These are phyloP conservation scores for Beta corolliflora DNA, from an alignment of 179 eudicot species.

Conservation along the genomic window DNA sequence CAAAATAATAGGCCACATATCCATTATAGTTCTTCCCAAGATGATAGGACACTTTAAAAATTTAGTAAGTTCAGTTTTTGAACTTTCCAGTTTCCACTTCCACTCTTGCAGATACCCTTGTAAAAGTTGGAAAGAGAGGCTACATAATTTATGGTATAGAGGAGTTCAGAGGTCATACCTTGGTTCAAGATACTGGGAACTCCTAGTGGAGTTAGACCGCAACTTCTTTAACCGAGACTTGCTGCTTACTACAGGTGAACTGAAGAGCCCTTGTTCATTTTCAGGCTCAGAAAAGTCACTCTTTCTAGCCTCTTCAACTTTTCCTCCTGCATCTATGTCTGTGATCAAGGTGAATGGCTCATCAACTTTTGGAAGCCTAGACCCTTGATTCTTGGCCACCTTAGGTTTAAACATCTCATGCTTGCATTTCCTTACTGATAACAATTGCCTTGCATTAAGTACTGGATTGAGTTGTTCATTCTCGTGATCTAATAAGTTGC, in stretches of 20 bases:
- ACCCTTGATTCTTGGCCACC: conserved; percentile 51
- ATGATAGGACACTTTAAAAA: too few relatives aligned
- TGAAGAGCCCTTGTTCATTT: conserved; percentile 48
- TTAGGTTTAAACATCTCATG: conserved; percentile 56
- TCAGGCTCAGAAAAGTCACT: conserved; percentile 66
- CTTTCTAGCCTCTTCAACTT: conserved; percentile 54
- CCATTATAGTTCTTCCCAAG: too few relatives aligned
- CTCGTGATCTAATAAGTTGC: conserved; percentile 31
- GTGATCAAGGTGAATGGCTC: conserved; percentile 36
- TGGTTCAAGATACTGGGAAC: conserved; percentile 68
- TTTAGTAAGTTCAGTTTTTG: too few relatives aligned
- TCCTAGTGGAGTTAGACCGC: conserved; percentile 46
- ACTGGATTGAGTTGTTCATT: conserved; percentile 62
- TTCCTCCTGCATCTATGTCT: conserved; percentile 38
- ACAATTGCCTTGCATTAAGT: conserved; percentile 56
- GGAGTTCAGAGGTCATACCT: conserved; percentile 49
- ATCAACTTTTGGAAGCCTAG: conserved; percentile 47
- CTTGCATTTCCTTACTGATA: conserved; percentile 56
- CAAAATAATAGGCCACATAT: too few relatives aligned
- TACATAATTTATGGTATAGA: too few relatives aligned
- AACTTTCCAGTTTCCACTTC: too few relatives aligned
- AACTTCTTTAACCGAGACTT: conserved; percentile 43
- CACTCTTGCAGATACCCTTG: too few relatives aligned
- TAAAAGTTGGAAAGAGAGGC: too few relatives aligned
- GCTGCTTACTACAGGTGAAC: conserved; percentile 36